Base-by-base conservation (phyloP, 495 filamentous ascomycete genomes). In the Penicillium lagena region DNA sequence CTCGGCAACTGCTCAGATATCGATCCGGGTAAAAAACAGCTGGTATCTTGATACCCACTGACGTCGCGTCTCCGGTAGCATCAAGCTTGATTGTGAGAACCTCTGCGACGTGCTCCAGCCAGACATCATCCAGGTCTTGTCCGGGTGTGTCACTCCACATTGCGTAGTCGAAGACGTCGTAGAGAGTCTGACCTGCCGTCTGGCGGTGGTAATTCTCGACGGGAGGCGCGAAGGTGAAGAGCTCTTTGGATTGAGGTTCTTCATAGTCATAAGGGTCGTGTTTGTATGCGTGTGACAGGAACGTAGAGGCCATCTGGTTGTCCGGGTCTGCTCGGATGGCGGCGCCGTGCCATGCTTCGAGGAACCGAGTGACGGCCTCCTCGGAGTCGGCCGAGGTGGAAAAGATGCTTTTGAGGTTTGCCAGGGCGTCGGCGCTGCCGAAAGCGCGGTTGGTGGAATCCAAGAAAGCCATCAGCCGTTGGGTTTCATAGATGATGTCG, bases 381-480 rank as follows among this genome's bases (percentile, higher is more conserved):
- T 68, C 58, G 1, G 59, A 57, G 37, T 62, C 59, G 29, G 66
- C 61, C 9, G 66, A 49, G 12, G 48, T 40, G 22, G 62, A 45
- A 28, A 54, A 48, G 30, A 82, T 57, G 14, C 58, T 46, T 35
- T 62, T 63, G 13, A 84, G 47, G 35, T 62, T 64, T 17, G 69
- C 64, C 30, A 87, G 59, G 10, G 64, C 64, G 51, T 90, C 87
- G 12, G 73, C 73, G 43, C 85, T 87, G 7, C 86, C 90, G 61
- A 94, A 96, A n/a, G 82, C 78, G 35, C 90, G 81, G 7, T 83
- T 74, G 10, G 90, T 88, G 13, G 60, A 66, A 49, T 94, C 87
- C 29, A 95, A 71, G 54, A 96, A 95, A 14, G 89, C 89, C 66
- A 95, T 79, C n/a, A 96, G 54, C 17, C 90, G 81, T 56, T 95